Percentiles rank a stretch among this genome's conserved stretches.
These are phyloP conservation scores for Claviceps humidiphila DNA, from an alignment of 2,329 filamentous ascomycete species.

Conservation along the genomic window DNA sequence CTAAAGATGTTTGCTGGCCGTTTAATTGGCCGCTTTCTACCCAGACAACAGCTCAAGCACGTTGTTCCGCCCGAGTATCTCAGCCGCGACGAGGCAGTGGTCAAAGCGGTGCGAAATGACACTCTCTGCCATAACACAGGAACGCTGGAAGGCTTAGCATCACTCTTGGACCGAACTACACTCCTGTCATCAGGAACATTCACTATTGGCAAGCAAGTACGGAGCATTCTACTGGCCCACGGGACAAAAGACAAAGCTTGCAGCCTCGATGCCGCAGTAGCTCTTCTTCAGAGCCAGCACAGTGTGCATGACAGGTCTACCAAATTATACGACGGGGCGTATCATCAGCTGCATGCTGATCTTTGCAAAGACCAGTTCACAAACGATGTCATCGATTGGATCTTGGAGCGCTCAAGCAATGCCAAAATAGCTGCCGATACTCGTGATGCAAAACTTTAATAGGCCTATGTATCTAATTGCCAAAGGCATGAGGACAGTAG, in stretches of 20 bases:
- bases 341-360: slow-evolving; percentile 61
- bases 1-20: slow-evolving; percentile 54
- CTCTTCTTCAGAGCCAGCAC: slow-evolving; percentile 45
- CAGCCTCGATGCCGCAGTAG: slow-evolving; percentile 49
- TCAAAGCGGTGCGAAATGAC: slow-evolving; percentile 50
- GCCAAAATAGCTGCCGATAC: slow-evolving; percentile 7
- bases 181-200: slow-evolving; percentile 44
- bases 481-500: too few relatives aligned
- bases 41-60: slow-evolving; percentile 52
- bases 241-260: slow-evolving; percentile 63
- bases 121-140: slow-evolving; percentile 67
- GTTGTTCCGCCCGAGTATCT: slow-evolving; percentile 51
- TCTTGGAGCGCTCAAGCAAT: slow-evolving; percentile 31
- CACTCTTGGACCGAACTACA: slow-evolving; percentile 61
- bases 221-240: slow-evolving; percentile 58
- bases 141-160: slow-evolving; percentile 68
- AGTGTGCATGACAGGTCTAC: slow-evolving; percentile 54
- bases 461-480: too few relatives aligned
- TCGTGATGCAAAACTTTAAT: slow-evolving; percentile 25
- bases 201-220: slow-evolving; percentile 38
- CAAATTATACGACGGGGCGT: slow-evolving; percentile 62
- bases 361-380: slow-evolving; percentile 38
- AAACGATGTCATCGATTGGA: slow-evolving; percentile 53
- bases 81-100: slow-evolving; percentile 52
- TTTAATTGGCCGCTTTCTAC: slow-evolving; percentile 54